These are phyloP conservation scores for Scedosporium aurantiacum DNA, from an alignment of 2,329 filamentous ascomycete genomes.

Conservation along the genomic window DNA sequence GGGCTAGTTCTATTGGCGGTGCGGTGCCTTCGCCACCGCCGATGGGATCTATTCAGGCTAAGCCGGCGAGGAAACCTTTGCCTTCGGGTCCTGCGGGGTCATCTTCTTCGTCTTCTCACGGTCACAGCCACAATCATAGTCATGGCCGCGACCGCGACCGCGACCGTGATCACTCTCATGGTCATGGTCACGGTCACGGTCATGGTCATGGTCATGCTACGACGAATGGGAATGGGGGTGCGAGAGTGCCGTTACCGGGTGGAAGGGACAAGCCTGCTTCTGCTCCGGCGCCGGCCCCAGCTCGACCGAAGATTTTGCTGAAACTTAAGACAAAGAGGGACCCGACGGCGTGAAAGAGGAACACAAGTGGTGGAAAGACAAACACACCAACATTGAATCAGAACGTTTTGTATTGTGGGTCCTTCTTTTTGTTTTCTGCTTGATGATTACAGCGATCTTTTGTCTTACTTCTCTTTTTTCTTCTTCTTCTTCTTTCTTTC, in stretches of 20 bases:
- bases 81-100: slow-evolving; percentile 12
- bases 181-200: too few relatives aligned
- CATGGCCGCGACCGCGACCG: too few relatives aligned
- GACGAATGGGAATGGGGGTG: neutral
- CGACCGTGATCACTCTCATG: too few relatives aligned
- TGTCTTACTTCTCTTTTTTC: neutral
- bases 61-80: slow-evolving; percentile 25
- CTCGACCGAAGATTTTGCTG: slow-evolving; percentile 4
- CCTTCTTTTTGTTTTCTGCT: neutral
- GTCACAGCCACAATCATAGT: too few relatives aligned
- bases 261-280: neutral
- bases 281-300: neutral
- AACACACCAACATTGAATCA: too few relatives aligned
- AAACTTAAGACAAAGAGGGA: neutral
- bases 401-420: too few relatives aligned
- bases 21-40: neutral
- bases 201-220: neutral
- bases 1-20: neutral
- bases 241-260: neutral
- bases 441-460: neutral
- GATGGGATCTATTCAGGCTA: slow-evolving; percentile 12
- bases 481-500: neutral
- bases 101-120: neutral
- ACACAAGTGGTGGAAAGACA: too few relatives aligned
- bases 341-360: too few relatives aligned